phyloP scores from a whole-genome alignment of 805 yeast species.

The Suhomyces sp. region DNA sequence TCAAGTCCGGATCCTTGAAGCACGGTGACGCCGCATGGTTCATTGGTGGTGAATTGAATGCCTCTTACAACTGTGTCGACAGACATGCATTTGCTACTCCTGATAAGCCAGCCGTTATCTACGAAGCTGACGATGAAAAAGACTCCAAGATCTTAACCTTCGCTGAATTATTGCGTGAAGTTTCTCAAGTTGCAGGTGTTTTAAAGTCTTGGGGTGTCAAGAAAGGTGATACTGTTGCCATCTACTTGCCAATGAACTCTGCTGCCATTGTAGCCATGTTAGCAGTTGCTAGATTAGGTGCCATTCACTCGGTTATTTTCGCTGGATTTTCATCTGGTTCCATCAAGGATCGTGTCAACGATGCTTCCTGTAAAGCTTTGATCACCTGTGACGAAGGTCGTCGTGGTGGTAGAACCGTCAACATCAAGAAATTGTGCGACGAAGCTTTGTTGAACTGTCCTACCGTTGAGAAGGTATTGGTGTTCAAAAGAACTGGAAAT shows the following conservation, averaged over 20 bases:
- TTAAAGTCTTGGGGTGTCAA: conserved; percentile 62
- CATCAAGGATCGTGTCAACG: conserved; percentile 65
- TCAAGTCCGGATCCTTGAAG: conserved; percentile 59
- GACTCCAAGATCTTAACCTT: conserved; percentile 62
- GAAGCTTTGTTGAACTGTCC: conserved; percentile 71
- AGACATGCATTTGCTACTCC: conserved; percentile 74
- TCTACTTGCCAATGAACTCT: conserved; percentile 83
- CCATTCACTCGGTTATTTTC: conserved; percentile 79
- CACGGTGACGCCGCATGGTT: conserved; percentile 66
- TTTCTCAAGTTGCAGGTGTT: conserved; percentile 68
- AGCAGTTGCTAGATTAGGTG: conserved; percentile 80
- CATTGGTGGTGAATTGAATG: conserved; percentile 74
- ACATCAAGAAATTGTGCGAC: conserved; percentile 79
- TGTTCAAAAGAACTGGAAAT: conserved; percentile 71
- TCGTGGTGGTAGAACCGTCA: conserved; percentile 79
- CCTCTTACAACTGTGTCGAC: conserved; percentile 78
- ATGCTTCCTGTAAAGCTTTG: conserved; percentile 68
- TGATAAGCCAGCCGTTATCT: conserved; percentile 67
- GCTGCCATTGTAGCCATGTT: conserved; percentile 72
- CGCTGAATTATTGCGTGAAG: conserved; percentile 68
- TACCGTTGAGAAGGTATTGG: conserved; percentile 64
- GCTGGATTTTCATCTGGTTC: conserved; percentile 81
- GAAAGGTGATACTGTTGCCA: conserved; percentile 85
- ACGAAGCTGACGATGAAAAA: conserved; percentile 78
- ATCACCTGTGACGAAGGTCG: conserved; percentile 80